These are phyloP conservation scores for Fusarium pseudoanthophilum DNA, from an alignment of 2,329 filamentous ascomycete genomes.

Conservation along the genomic window DNA sequence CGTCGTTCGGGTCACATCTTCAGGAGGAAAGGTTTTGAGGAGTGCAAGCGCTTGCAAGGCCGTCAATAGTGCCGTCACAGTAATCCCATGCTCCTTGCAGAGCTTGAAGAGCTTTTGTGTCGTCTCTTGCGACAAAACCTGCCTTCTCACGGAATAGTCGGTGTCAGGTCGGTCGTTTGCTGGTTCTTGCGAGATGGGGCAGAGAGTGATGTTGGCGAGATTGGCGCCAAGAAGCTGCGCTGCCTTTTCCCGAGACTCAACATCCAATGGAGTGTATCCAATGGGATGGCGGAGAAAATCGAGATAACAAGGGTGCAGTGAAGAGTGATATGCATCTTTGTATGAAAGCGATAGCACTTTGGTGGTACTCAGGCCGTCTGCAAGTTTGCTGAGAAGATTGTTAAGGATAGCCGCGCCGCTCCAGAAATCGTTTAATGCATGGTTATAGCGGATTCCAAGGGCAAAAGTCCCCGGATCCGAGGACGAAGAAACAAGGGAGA, in stretches of 20 bases:
- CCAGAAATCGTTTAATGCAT: slow-evolving; percentile 14
- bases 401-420: neutral
- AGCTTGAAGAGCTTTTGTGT: neutral
- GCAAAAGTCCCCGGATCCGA: neutral
- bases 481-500: neutral
- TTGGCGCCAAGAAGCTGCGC: slow-evolving; percentile 5
- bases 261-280: neutral
- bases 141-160: neutral
- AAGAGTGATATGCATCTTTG: neutral
- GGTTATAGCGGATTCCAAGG: slow-evolving; percentile 1
- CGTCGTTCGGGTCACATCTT: neutral
- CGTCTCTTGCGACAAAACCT: neutral
- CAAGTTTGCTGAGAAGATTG: neutral
- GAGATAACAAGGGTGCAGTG: neutral
- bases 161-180: neutral
- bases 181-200: neutral
- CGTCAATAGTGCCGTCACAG: neutral
- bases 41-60: slow-evolving; percentile 1
- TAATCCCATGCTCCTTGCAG: neutral
- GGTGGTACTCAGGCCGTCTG: neutral
- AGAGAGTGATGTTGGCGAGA: neutral
- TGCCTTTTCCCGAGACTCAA: neutral
- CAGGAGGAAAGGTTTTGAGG: neutral
- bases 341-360: neutral
- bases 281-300: neutral